Base-by-base conservation (phyloP, 441 rosid species). In the Dalechampia spathulata region DNA sequence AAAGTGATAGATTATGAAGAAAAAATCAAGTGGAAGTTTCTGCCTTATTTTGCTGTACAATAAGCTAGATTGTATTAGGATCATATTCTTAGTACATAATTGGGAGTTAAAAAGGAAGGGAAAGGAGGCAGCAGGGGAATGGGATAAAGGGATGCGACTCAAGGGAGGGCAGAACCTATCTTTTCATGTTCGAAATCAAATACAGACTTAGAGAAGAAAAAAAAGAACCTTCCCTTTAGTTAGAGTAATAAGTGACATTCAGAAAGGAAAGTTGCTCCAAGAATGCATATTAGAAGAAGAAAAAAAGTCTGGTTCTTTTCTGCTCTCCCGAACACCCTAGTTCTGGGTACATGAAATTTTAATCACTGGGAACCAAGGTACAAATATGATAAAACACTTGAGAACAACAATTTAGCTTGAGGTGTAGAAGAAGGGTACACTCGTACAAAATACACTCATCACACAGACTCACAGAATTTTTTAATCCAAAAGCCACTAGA, bases 21-120 rank as follows among this genome's bases (percentile, higher is more conserved):
- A 7, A 26, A 9, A 44, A 47, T 47, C 51, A 23, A 12, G 3
- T 6, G 2, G 20, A 17, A 9, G 10, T 2, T n/a, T 15, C 21
- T 13, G 7, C 7, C 17, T 28, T 50, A 50, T 20, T 32, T 17
- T 51, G 41, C 9, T 37, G 25, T 54, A 25, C 0, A 17, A 4
- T 23, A 38, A 40, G 26, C 48, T 12, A 27, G 3, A 17, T 55
- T 55, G 58, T n/a, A 25, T 4, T 26, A 16, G n/a, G 7, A 41
- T 41, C 26, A 42, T 42, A 42, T 56, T 27, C 60, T 56, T 27
- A 13, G 7, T 27, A 43, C 19, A 43, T 56, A 17, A 28, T 56
- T 56, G 20, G 14, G 10, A 28, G 6, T 16, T 41, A 9, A 54
- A 3, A 9, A 38, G 38, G 45, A 32, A 43, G 5, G 30, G 45